These are phyloP conservation scores for Pythium periplocum DNA, from an alignment of 352 stramenopile species.

Conservation along the genomic window DNA sequence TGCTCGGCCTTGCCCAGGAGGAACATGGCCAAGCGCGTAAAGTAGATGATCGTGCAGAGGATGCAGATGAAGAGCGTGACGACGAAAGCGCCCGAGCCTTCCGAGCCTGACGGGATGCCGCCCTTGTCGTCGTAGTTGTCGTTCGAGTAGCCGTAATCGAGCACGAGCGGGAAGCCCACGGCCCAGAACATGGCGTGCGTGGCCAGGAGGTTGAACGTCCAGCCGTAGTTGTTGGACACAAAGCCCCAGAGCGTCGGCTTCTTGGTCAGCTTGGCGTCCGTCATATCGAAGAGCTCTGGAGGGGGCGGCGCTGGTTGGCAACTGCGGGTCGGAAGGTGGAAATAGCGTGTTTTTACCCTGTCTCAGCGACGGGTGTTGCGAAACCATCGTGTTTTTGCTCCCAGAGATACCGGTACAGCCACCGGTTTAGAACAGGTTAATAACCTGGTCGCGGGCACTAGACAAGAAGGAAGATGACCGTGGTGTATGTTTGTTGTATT, in stretches of 20 bases:
- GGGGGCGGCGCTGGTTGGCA: no score
- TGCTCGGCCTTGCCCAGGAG: constrained; percentile 30
- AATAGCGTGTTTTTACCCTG: background rate
- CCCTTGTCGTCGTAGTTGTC: constrained; percentile 68
- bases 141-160: constrained; percentile 80
- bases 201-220: constrained; percentile 82
- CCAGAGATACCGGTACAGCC: no score
- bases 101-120: constrained; percentile 67
- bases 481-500: no score
- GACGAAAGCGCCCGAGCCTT: constrained; percentile 74
- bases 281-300: no score
- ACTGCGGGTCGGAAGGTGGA: background rate
- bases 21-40: constrained; percentile 45
- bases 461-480: no score
- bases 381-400: no score
- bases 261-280: constrained; percentile 11
- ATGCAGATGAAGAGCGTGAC: constrained; percentile 75
- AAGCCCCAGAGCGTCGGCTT: constrained; percentile 46
- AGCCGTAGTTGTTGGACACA: constrained; percentile 68
- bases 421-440: no score
- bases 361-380: no score
- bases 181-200: constrained; percentile 83
- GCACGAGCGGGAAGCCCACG: constrained; percentile 64
- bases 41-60: constrained; percentile 70
- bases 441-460: no score